These are phyloP conservation scores for Dactylellina parvicollis DNA, from an alignment of 2,329 filamentous ascomycete species.

Conservation along the genomic window DNA sequence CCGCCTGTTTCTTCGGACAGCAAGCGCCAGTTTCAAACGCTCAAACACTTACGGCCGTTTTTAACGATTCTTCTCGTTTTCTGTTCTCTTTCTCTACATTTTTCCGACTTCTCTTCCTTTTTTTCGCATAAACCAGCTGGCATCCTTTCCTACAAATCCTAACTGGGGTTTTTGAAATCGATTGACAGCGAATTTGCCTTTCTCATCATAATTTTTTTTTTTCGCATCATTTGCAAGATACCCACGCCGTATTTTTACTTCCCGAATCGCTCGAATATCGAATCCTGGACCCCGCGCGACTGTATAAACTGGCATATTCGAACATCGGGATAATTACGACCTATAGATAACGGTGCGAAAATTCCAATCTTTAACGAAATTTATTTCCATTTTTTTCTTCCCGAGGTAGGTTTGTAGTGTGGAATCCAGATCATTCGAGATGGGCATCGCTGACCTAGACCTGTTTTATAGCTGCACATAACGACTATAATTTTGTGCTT, in stretches of 20 bases:
- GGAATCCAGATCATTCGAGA: constrained; percentile 29
- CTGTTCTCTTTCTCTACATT: constrained; percentile 7
- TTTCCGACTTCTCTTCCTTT: constrained; percentile 7
- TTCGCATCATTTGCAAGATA: constrained; percentile 54
- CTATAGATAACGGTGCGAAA: constrained; percentile 47
- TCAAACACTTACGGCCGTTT: constrained; percentile 36
- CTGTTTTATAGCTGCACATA: constrained; percentile 37
- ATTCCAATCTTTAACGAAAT: constrained; percentile 26
- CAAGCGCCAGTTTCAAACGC: constrained; percentile 30
- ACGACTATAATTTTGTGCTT: constrained; percentile 35
- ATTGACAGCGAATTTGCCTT: constrained; percentile 14
- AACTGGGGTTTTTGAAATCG: constrained; percentile 1
- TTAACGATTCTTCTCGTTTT: constrained; percentile 36
- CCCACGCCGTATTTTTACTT: constrained; percentile 21
- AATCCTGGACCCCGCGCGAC: constrained; percentile 34
- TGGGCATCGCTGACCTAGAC: constrained; percentile 38
- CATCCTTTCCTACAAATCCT: constrained; percentile 4
- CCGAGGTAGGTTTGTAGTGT: neutral
- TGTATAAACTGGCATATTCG: constrained; percentile 48
- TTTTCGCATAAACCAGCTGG: constrained; percentile 18
- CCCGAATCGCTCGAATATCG: constrained; percentile 20
- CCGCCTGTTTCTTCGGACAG: constrained; percentile 24
- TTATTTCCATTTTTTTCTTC: constrained; percentile 11
- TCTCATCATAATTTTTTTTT: constrained; percentile 15
- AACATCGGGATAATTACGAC: constrained; percentile 45